Percentiles rank a stretch among this genome's conserved stretches.
Conservation (phyloP, 1,284 basidiomycete genomes). For the Moesziomyces antarcticus region DNA sequence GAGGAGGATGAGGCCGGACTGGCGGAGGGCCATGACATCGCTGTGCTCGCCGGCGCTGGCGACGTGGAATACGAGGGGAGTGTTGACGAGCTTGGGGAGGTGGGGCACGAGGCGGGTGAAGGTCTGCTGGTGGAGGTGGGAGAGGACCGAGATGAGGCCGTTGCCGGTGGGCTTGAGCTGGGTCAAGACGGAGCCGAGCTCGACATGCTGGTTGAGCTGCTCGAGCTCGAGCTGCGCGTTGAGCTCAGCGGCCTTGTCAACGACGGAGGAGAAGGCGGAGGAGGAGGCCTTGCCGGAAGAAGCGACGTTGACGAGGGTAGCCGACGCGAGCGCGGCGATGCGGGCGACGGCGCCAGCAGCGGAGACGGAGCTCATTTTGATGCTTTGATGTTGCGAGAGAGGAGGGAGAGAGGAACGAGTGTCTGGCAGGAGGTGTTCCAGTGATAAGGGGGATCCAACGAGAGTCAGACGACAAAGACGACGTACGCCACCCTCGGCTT, state of each 20-base stretch:
- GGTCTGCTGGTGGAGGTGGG: slow-evolving; percentile 47
- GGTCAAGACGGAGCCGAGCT: slow-evolving; percentile 43
- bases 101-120: slow-evolving; percentile 62
- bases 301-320: slow-evolving; percentile 44
- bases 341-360: slow-evolving; percentile 49
- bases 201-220: slow-evolving; percentile 50
- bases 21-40: slow-evolving; percentile 74
- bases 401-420: neutral
- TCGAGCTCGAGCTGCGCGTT: slow-evolving; percentile 45
- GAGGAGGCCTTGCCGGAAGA: slow-evolving; percentile 33
- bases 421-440: no score
- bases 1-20: slow-evolving; percentile 74
- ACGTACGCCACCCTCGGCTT: slow-evolving; percentile 25
- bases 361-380: slow-evolving; percentile 46
- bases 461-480: slow-evolving; percentile 1
- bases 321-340: slow-evolving; percentile 46
- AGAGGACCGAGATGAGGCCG: slow-evolving; percentile 52
- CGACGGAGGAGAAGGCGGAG: slow-evolving; percentile 39
- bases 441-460: no score
- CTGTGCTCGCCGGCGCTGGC: slow-evolving; percentile 72
- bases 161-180: slow-evolving; percentile 49
- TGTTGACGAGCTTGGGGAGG: slow-evolving; percentile 55
- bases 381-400: slow-evolving; percentile 1
- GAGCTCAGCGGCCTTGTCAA: slow-evolving; percentile 27
- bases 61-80: slow-evolving; percentile 60